Evolutionary conservation across 257 asterid genomes (phyloP).

Genomic region (Linaria vulgaris): DNA sequence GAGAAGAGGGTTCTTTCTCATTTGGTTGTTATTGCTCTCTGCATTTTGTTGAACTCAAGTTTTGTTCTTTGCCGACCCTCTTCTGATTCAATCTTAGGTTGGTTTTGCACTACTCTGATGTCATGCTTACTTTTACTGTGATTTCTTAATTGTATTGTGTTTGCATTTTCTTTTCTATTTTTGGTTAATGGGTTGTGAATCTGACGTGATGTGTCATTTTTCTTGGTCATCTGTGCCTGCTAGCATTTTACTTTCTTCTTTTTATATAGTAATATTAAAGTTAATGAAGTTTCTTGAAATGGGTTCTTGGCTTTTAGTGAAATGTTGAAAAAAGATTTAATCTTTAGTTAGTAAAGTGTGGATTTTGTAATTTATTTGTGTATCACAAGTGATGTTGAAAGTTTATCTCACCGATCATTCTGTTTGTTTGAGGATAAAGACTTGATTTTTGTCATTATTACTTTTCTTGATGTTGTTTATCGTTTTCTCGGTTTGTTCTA

Average conservation of each 20-base stretch:
- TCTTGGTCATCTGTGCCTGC: constrained; percentile 4
- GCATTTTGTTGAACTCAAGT: constrained; percentile 30
- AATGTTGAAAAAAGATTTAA: neutral
- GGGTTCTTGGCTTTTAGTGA: neutral
- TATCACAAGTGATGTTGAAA: neutral
- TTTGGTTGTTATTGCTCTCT: constrained; percentile 15
- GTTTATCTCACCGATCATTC: neutral
- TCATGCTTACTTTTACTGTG: constrained; percentile 19
- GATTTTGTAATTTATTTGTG: constrained; percentile 5
- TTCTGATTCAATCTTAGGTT: constrained; percentile 42
- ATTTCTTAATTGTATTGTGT: constrained; percentile 23
- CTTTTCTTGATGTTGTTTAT: neutral
- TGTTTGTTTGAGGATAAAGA: constrained; percentile 9
- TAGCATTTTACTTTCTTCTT: neutral
- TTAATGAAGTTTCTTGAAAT: constrained; percentile 16
- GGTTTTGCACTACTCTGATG: neutral
- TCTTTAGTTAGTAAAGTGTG: neutral
- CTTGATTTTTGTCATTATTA: neutral
- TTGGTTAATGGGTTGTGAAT: constrained; percentile 3
- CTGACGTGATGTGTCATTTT: neutral
- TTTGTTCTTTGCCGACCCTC: constrained; percentile 32
- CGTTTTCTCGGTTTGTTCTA: neutral
- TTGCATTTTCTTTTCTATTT: constrained; percentile 11
- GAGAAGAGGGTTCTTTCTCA: constrained; percentile 27
- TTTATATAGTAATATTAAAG: constrained; percentile 6